These are phyloP conservation scores for Kwoniella shivajii DNA, from an alignment of 1,284 basidiomycete genomes.

Conservation along the genomic window DNA sequence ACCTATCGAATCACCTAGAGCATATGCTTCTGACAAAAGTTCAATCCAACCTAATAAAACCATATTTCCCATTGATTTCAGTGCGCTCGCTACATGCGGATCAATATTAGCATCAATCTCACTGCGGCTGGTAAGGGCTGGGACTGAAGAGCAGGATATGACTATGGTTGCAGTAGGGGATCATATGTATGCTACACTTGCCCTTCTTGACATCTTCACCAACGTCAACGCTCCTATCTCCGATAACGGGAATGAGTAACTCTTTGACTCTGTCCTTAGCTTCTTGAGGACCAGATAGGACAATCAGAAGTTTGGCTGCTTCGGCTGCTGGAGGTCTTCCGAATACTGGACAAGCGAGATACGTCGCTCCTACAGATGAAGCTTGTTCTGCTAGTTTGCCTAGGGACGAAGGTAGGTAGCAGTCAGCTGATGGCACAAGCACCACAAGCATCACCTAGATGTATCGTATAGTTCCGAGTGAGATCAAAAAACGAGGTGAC, in stretches of 20 bases:
- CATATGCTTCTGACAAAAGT: slow-evolving; percentile 43
- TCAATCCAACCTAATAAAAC: slow-evolving; percentile 45
- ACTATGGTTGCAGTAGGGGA: too few species aligned
- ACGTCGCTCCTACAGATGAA: slow-evolving; percentile 22
- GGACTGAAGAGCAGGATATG: background rate
- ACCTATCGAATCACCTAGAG: slow-evolving; percentile 39
- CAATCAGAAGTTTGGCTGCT: slow-evolving; percentile 34
- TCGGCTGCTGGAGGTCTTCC: slow-evolving; percentile 38
- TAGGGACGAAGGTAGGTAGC: slow-evolving; percentile 5
- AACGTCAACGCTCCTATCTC: slow-evolving; percentile 33
- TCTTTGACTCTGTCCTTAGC: slow-evolving; percentile 26
- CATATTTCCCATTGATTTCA: slow-evolving; percentile 48
- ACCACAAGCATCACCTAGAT: background rate
- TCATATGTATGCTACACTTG: slow-evolving; percentile 12
- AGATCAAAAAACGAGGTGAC: slow-evolving; percentile 8
- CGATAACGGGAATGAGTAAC: slow-evolving; percentile 23
- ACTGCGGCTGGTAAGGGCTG: too few species aligned
- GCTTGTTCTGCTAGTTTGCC: slow-evolving; percentile 31
- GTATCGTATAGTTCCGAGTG: too few species aligned
- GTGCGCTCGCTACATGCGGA: slow-evolving; percentile 27
- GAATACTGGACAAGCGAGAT: slow-evolving; percentile 41
- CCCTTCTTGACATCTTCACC: slow-evolving; percentile 44
- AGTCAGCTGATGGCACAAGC: too few species aligned
- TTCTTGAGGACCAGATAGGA: slow-evolving; percentile 28
- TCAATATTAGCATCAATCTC: background rate